Evolutionary conservation across 2,329 filamentous ascomycete genomes (phyloP).

Genomic region (Plectosphaerella sp.): DNA sequence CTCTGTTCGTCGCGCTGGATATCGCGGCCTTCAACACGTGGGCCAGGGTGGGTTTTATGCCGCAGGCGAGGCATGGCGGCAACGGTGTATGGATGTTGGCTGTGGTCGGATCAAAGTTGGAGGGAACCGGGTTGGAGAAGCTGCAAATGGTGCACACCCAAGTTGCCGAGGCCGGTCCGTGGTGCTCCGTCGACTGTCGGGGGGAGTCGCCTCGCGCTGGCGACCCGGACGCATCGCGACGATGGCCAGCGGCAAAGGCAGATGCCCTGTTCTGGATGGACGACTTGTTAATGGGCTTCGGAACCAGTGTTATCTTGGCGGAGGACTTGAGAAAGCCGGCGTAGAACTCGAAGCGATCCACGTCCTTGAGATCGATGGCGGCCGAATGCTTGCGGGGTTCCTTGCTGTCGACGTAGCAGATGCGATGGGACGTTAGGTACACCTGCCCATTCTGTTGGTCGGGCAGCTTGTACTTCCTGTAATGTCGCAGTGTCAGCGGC

Average conservation of each 20-base stretch:
- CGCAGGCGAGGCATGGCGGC: conserved; percentile 86
- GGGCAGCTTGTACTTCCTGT: conserved; percentile 89
- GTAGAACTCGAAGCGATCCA: conserved; percentile 88
- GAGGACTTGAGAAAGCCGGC: conserved; percentile 94
- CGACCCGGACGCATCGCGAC: conserved; percentile 42
- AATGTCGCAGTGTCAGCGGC: background rate
- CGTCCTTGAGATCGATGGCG: conserved; percentile 81
- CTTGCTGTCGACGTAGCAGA: conserved; percentile 88
- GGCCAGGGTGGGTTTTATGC: conserved; percentile 83
- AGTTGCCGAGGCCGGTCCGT: conserved; percentile 60
- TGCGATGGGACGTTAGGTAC: conserved; percentile 91
- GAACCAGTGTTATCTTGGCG: conserved; percentile 82
- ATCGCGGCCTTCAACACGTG: conserved; percentile 86
- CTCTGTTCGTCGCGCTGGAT: conserved; percentile 61
- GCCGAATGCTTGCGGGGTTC: conserved; percentile 82
- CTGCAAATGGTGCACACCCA: conserved; percentile 97
- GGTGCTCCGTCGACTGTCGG: conserved; percentile 37
- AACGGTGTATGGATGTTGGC: conserved; percentile 76
- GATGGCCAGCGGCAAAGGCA: conserved; percentile 38
- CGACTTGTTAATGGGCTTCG: conserved; percentile 69
- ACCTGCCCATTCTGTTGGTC: conserved; percentile 94
- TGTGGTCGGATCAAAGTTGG: conserved; percentile 84
- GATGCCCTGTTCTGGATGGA: conserved; percentile 52
- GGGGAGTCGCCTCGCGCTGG: conserved; percentile 40
- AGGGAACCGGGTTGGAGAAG: conserved; percentile 87